These are phyloP conservation scores for Botryotinia calthae DNA, from an alignment of 2,329 filamentous ascomycete species.

Conservation along the genomic window DNA sequence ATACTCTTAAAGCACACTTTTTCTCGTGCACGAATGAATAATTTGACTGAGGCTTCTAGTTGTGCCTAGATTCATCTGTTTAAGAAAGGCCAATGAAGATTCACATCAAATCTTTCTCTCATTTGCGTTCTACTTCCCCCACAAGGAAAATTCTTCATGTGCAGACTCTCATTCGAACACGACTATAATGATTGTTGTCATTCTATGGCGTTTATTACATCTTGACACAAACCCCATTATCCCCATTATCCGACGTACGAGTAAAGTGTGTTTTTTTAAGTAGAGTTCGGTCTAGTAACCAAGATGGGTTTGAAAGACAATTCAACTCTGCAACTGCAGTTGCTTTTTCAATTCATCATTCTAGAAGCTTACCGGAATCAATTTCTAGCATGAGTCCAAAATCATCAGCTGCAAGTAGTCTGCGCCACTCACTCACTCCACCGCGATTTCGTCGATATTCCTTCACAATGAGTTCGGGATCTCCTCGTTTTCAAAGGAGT, in stretches of 20 bases:
- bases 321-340: not conserved
- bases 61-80: not conserved
- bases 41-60: not conserved
- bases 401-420: not conserved
- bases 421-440: not conserved
- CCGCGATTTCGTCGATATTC: not conserved
- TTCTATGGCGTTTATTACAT: not conserved
- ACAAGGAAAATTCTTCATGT: too few species aligned
- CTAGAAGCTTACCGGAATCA: not conserved
- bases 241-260: not conserved
- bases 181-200: not conserved
- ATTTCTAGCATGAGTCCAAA: not conserved
- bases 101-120: not conserved
- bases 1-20: not conserved
- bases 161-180: not conserved
- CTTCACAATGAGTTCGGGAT: not conserved
- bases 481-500: not conserved
- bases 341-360: not conserved
- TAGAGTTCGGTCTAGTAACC: not conserved
- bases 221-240: not conserved
- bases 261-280: not conserved
- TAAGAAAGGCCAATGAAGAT: not conserved
- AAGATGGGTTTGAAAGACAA: not conserved
- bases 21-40: not conserved
- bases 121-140: not conserved